These are phyloP conservation scores for Russula olivacea DNA, from an alignment of 768 basidiomycete genomes.

Conservation along the genomic window DNA sequence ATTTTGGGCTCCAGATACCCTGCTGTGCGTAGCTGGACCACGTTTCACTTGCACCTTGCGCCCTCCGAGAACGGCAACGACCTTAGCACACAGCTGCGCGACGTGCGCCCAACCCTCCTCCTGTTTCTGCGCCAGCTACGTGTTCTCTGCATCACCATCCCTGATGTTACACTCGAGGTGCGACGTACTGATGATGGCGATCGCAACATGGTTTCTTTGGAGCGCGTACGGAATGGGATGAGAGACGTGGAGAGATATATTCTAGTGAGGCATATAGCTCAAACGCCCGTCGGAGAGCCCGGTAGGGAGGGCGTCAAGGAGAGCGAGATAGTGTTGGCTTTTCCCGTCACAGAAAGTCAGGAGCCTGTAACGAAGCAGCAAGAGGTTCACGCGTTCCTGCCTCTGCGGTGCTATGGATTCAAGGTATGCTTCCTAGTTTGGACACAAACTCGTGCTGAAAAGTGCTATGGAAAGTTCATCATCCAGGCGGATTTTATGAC, in stretches of 20 bases:
- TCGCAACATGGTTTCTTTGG: slow-evolving; percentile 2
- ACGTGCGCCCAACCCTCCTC: slow-evolving; percentile 26
- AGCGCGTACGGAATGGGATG: neutral
- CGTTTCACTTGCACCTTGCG: slow-evolving; percentile 25
- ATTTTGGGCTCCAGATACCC: slow-evolving; percentile 5
- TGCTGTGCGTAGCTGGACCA: slow-evolving; percentile 25
- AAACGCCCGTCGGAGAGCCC: slow-evolving; percentile 18
- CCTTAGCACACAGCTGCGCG: slow-evolving; percentile 20
- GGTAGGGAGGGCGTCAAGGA: slow-evolving; percentile 20
- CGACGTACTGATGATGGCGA: slow-evolving; percentile 9
- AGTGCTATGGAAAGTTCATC: slow-evolving; percentile 26
- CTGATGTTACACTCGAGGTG: neutral
- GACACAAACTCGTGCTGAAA: neutral
- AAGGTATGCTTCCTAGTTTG: slow-evolving; percentile 19
- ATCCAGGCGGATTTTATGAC: slow-evolving; percentile 32
- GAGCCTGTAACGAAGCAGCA: slow-evolving; percentile 22
- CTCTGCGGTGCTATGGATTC: slow-evolving; percentile 27
- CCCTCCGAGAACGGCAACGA: slow-evolving; percentile 8
- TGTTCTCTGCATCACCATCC: slow-evolving; percentile 16
- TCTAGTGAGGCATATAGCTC: slow-evolving; percentile 19
- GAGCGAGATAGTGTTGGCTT: slow-evolving; percentile 28
- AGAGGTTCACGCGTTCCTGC: slow-evolving; percentile 28
- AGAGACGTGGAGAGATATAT: slow-evolving; percentile 7
- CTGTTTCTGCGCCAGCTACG: slow-evolving; percentile 28
- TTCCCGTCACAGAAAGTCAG: slow-evolving; percentile 23